Percentiles rank a stretch among this genome's conserved stretches.
Conservation (phyloP, 2,329 filamentous ascomycete species). For the Monilinia aucupariae region DNA sequence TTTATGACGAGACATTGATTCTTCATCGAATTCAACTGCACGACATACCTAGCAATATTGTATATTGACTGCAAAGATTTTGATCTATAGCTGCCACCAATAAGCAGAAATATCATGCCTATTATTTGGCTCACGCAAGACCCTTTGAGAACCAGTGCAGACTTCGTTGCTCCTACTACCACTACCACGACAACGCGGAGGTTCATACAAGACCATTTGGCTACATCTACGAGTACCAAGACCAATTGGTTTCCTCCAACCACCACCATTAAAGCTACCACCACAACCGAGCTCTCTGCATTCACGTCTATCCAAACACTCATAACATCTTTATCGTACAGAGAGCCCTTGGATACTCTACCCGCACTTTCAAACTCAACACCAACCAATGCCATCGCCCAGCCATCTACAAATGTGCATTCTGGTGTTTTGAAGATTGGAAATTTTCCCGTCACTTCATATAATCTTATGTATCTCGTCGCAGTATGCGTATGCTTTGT, state of each 20-base stretch:
- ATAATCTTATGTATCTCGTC: conserved; percentile 13
- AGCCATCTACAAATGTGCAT: conserved; percentile 2
- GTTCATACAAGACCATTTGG: neutral
- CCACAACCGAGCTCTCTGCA: neutral
- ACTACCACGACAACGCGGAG: neutral
- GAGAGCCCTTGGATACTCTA: neutral
- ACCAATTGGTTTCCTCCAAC: neutral
- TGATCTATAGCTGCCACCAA: neutral
- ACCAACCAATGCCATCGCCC: neutral
- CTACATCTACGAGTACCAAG: neutral
- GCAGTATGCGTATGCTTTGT: conserved; percentile 7
- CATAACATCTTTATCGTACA: neutral
- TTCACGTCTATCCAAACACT: conserved; percentile 1
- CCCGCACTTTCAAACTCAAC: neutral
- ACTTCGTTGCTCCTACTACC: neutral
- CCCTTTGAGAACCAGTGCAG: neutral
- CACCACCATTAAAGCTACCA: neutral
- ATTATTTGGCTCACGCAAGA: neutral
- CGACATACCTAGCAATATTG: neutral
- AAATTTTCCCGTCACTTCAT: neutral
- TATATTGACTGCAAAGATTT: neutral
- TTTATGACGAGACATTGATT: neutral
- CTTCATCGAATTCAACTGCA: neutral
- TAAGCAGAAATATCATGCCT: conserved; percentile 1
- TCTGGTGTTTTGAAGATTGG: neutral